phyloP scores from a whole-genome alignment of 257 asterid species.

The Scutellaria minor region DNA sequence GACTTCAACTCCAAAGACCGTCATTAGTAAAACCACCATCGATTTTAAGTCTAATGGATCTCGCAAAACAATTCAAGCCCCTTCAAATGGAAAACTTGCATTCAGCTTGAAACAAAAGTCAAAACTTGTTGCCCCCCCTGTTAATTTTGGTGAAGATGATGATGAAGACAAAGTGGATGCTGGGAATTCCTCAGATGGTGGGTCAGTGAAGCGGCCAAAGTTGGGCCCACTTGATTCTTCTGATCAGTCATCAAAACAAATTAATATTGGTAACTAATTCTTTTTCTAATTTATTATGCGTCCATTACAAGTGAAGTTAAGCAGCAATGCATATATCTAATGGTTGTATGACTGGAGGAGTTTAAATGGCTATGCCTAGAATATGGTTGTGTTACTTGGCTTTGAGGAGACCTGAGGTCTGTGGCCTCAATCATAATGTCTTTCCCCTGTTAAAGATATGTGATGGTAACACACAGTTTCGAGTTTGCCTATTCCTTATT shows the following conservation, averaged over 20 bases:
- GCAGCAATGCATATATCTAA: conserved; percentile 9
- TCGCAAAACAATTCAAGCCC: conserved; percentile 44
- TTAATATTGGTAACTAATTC: conserved; percentile 84
- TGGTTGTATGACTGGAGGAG: conserved; percentile 17
- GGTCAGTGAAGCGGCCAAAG: conserved; percentile 71
- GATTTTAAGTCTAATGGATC: conserved; percentile 51
- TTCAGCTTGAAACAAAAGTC: conserved; percentile 95
- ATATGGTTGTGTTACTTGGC: conserved; percentile 21
- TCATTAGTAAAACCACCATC: conserved; percentile 50
- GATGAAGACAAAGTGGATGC: conserved; percentile 68
- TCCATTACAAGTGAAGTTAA: conserved; percentile 22
- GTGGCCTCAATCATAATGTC: conserved; percentile 10
- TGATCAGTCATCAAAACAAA: conserved; percentile 53
- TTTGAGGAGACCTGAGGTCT: conserved; percentile 16
- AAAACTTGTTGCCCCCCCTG: conserved; percentile 71
- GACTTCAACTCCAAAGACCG: conserved; percentile 65
- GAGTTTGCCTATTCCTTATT: neutral
- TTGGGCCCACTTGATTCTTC: conserved; percentile 53
- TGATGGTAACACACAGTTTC: conserved; percentile 6
- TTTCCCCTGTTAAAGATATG: neutral
- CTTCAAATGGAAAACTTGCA: conserved; percentile 86
- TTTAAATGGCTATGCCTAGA: conserved; percentile 21
- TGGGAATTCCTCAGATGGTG: conserved; percentile 65
- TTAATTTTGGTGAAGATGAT: conserved; percentile 80
- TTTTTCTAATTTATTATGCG: conserved; percentile 32